Evolutionary conservation across 352 stramenopile genomes (phyloP).

Genomic region (Pythium rhizo-oryzae): DNA sequence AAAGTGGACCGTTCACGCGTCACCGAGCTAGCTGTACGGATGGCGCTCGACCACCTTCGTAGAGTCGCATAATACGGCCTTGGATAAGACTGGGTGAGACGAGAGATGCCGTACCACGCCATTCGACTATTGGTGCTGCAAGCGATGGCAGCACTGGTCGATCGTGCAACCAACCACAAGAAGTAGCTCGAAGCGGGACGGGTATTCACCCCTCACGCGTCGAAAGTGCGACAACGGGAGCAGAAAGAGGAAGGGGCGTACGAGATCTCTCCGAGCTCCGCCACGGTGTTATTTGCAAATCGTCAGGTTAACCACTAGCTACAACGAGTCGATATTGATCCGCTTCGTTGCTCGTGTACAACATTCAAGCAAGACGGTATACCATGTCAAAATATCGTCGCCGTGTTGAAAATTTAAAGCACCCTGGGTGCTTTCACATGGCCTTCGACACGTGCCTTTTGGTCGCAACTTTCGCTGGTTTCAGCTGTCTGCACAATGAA

Average conservation of each 20-base stretch:
- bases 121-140: background rate
- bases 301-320: background rate
- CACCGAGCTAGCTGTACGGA: background rate
- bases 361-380: background rate
- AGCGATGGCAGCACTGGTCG: conserved; percentile 1
- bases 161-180: background rate
- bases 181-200: background rate
- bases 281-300: conserved; percentile 1
- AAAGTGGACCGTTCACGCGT: background rate
- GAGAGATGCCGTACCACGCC: background rate
- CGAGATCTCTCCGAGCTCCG: background rate
- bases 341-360: background rate
- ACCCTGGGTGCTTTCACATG: background rate
- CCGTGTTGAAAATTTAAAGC: background rate
- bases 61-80: conserved; percentile 1
- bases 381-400: background rate
- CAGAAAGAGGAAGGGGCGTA: background rate
- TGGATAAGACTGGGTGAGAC: background rate
- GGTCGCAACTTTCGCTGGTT: too few relatives aligned
- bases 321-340: background rate
- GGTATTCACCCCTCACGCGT: background rate
- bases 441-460: background rate
- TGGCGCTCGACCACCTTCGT: conserved; percentile 6
- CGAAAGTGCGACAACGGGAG: background rate
- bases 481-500: too few relatives aligned